Conservation (phyloP, 139 green algal species). For the Zygnema cylindricum region DNA sequence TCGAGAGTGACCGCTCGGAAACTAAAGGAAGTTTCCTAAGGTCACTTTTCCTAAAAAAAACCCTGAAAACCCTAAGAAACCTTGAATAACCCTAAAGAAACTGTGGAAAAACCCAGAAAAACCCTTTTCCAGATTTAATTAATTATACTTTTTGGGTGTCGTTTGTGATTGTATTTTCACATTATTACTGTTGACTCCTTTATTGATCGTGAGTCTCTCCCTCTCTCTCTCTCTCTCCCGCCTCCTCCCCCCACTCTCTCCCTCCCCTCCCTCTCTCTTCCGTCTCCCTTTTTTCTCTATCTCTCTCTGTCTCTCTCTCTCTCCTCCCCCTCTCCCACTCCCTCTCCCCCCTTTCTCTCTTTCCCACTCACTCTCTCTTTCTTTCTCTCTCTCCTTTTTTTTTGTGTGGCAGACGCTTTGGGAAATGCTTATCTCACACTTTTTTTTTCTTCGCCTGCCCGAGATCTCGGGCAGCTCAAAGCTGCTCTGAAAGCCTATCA, state of each 20-base stretch:
- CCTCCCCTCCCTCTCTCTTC: neutral
- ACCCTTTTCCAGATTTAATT: no score
- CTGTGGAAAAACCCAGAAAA: no score
- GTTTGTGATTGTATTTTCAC: neutral
- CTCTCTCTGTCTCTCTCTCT: neutral
- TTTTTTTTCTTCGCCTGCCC: neutral
- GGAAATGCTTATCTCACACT: conserved; percentile 9
- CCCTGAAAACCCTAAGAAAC: no score
- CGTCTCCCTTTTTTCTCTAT: neutral
- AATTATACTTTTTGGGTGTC: no score
- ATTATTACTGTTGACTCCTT: neutral
- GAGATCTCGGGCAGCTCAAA: conserved; percentile 4
- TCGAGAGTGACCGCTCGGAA: no score
- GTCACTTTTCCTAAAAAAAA: no score
- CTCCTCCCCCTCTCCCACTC: neutral
- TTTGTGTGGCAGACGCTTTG: neutral
- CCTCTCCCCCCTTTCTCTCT: neutral
- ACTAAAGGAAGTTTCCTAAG: no score
- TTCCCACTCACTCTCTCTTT: neutral
- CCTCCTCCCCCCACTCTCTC: neutral
- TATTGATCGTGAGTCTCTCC: neutral
- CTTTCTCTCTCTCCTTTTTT: neutral
- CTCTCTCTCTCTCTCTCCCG: neutral
- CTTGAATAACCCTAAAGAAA: no score
- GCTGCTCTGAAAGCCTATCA: conserved; percentile 7